A percentile compares a stretch with the other conserved stretches of the same genome.
phyloP scores from a whole-genome alignment of 306 rosid species.

The Vigna angularis region DNA sequence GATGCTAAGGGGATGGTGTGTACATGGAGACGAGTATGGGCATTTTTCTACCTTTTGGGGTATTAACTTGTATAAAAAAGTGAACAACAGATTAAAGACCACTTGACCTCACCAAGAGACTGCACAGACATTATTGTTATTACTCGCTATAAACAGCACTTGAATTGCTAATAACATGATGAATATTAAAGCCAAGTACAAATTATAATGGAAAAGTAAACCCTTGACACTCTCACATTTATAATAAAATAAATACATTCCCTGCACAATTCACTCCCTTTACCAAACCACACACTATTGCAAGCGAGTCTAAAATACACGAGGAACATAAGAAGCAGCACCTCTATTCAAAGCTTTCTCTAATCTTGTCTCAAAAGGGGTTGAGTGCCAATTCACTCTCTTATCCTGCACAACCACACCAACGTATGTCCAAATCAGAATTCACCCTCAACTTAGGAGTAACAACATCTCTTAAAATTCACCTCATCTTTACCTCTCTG shows the following conservation, averaged over 20 bases:
- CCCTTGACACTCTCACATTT: conserved; percentile 44
- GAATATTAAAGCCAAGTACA: conserved; percentile 16
- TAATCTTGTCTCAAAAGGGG: conserved; percentile 86
- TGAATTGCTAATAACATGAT: background rate
- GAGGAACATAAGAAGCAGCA: conserved; percentile 49
- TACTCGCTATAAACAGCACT: background rate
- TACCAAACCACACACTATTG: conserved; percentile 32
- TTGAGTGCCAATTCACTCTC: conserved; percentile 81
- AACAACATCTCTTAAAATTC: conserved; percentile 40
- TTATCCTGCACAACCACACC: conserved; percentile 71
- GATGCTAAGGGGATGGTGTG: conserved; percentile 56
- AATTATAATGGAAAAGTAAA: conserved; percentile 38
- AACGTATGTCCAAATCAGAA: conserved; percentile 53
- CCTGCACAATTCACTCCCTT: conserved; percentile 35
- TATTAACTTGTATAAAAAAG: conserved; percentile 12
- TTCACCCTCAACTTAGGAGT: conserved; percentile 36
- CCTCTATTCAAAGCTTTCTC: conserved; percentile 82
- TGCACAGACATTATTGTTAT: background rate
- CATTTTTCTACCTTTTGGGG: background rate
- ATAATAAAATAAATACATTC: conserved; percentile 49
- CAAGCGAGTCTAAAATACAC: conserved; percentile 44
- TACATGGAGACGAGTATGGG: background rate
- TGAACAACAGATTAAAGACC: background rate
- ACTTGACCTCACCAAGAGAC: background rate
- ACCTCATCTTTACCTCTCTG: conserved; percentile 76